These are phyloP conservation scores for Allantophomopsis cytisporea DNA, from an alignment of 2,329 filamentous ascomycete species.

Conservation along the genomic window DNA sequence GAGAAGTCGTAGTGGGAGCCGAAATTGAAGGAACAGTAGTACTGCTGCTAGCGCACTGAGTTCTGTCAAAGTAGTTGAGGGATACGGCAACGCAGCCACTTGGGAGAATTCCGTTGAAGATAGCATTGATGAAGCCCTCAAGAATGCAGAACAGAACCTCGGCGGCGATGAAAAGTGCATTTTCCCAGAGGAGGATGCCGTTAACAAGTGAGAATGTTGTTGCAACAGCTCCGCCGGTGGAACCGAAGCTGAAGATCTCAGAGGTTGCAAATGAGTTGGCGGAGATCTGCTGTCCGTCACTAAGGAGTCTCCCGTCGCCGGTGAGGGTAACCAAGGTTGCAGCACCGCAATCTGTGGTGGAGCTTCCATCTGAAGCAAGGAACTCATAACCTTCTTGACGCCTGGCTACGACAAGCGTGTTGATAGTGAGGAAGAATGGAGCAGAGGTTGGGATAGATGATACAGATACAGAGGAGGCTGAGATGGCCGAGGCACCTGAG, in stretches of 20 bases:
- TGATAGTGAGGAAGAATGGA: neutral
- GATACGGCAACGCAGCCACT: neutral
- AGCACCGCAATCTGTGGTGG: neutral
- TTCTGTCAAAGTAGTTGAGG: neutral
- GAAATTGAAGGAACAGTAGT: no score
- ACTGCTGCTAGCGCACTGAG: neutral
- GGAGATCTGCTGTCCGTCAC: neutral
- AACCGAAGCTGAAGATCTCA: neutral
- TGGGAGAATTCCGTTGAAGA: neutral
- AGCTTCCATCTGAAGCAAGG: neutral
- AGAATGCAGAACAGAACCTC: neutral
- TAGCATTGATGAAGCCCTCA: neutral
- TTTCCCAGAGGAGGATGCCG: neutral
- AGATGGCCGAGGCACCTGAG: no score
- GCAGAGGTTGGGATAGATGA: no score
- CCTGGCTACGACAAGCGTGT: neutral
- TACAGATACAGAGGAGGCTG: no score
- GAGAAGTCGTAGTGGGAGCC: no score
- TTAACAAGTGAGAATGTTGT: neutral
- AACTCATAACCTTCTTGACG: neutral
- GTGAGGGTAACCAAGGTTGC: neutral
- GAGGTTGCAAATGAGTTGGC: neutral
- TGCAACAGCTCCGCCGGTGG: neutral
- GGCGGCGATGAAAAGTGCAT: neutral
- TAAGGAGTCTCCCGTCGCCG: neutral